Conservation (phyloP, 2,329 filamentous ascomycete genomes). For the Neodidymelliopsis sp. region DNA sequence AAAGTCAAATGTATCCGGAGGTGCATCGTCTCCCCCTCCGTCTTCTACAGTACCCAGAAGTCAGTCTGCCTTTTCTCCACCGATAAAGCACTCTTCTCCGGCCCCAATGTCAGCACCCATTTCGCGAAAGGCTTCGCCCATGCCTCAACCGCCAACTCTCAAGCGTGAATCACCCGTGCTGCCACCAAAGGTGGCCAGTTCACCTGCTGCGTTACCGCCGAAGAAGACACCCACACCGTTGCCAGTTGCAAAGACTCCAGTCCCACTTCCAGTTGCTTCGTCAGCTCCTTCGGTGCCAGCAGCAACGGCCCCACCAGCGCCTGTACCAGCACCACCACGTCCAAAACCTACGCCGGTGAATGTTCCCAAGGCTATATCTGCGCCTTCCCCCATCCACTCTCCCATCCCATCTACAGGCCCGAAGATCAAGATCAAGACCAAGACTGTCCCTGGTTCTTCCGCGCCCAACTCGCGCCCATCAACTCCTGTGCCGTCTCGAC, state of each 20-base stretch:
- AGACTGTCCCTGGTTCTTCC: slow-evolving; percentile 26
- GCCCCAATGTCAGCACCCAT: slow-evolving; percentile 23
- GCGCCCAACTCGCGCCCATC: slow-evolving; percentile 31
- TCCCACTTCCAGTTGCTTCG: slow-evolving; percentile 9
- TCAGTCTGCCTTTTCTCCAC: slow-evolving; percentile 28
- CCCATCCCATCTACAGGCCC: slow-evolving; percentile 34
- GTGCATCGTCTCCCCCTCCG: slow-evolving; percentile 25
- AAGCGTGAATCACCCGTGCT: slow-evolving; percentile 27
- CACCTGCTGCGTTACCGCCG: slow-evolving; percentile 17
- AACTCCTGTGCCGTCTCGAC: slow-evolving; percentile 19
- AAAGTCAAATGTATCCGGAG: slow-evolving; percentile 11
- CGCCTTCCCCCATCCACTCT: slow-evolving; percentile 33
- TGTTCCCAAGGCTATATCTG: slow-evolving; percentile 25
- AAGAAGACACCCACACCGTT: slow-evolving; percentile 26
- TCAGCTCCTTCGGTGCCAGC: slow-evolving; percentile 12
- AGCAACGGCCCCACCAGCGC: slow-evolving; percentile 15
- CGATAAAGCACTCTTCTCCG: slow-evolving; percentile 25
- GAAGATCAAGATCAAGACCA: slow-evolving; percentile 40
- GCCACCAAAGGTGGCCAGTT: slow-evolving; percentile 26
- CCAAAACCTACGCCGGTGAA: slow-evolving; percentile 24
- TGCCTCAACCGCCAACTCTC: slow-evolving; percentile 12
- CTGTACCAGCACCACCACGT: slow-evolving; percentile 16
- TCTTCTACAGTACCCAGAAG: slow-evolving; percentile 14
- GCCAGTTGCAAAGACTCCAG: slow-evolving; percentile 23
- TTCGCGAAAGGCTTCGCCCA: slow-evolving; percentile 26